Evolutionary conservation across 306 rosid genomes (phyloP), one percentile per base, ranked within the genome.

Genomic region (Vigna unguiculata): DNA sequence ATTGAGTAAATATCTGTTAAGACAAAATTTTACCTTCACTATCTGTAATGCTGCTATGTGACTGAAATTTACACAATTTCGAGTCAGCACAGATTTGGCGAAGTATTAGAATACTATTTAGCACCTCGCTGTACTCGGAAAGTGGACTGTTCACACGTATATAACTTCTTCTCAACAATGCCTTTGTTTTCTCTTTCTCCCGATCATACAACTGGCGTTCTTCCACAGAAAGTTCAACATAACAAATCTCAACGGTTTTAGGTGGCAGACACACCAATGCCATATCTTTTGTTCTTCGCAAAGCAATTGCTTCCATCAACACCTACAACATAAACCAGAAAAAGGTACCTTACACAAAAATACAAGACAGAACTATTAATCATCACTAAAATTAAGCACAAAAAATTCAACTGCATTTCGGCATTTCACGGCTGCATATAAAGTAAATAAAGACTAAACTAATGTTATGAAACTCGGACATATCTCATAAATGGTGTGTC

Each of bases 31-130:
- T 88, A 93, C 97, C 98, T 89, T 88, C 97, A 78, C 88, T 83
- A 67, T 48, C 71, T 9, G 87, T 76, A 73, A 88, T 86, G 46
- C 2, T 40, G 45, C 84, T 71, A 54, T 83, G 40, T 3, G 90
- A 86, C 66, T 60, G 80, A 78, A 81, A 82, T 81, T 86, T 83
- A 60, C 93, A 91, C 90, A 91, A 74, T 0, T 93, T 84, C 36
- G 45, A 45, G 80, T 93, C 90, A 40, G 87, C 80, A 80, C 98
- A 93, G 71, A 93, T 88, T 83, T 93, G 98, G 41, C 96, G 93
- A 68, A 93, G 98, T 55, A 88, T 86, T 73, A 89, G 75, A 81
- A 91, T 80, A 52, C 80, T 84, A 83, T 94, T 76, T 10, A 90
- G 88, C 30, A 93, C 38, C 17, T 88, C 75, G 11, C 91, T 77